These are phyloP conservation scores for Fusarium mangiferae DNA, from an alignment of 2,329 filamentous ascomycete genomes.

Conservation along the genomic window DNA sequence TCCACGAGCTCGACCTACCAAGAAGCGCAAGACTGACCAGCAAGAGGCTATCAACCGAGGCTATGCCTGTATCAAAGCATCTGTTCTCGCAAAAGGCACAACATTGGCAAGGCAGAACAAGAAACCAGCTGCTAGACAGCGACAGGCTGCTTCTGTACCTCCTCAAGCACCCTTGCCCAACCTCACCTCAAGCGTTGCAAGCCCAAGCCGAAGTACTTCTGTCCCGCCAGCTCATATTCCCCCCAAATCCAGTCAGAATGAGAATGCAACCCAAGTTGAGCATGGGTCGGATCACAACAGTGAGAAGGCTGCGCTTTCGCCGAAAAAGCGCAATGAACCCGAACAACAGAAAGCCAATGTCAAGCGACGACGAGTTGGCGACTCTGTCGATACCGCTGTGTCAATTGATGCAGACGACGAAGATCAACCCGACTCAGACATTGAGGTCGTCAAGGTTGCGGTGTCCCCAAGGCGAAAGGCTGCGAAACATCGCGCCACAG, in stretches of 20 bases:
- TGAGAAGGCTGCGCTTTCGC: slow-evolving; percentile 26
- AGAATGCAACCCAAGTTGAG: not conserved
- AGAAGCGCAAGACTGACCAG: slow-evolving; percentile 8
- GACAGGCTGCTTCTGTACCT: not conserved
- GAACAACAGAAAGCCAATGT: not conserved
- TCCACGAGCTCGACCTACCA: slow-evolving; percentile 4
- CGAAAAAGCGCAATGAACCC: slow-evolving; percentile 7
- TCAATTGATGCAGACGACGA: not conserved
- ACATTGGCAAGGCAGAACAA: not conserved
- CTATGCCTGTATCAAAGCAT: not conserved
- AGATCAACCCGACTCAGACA: slow-evolving; percentile 1
- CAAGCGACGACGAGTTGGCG: slow-evolving; percentile 28
- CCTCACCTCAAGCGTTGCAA: not conserved
- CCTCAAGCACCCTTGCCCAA: not conserved
- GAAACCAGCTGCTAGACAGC: not conserved
- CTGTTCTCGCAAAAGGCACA: not conserved
- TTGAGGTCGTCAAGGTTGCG: slow-evolving; percentile 4
- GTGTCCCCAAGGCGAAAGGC: not conserved
- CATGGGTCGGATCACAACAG: slow-evolving; percentile 33
- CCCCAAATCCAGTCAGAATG: not conserved
- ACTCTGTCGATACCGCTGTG: not conserved
- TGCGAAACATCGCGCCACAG: not conserved
- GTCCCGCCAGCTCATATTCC: not conserved
- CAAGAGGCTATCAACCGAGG: not conserved
- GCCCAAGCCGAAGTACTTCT: not conserved